phyloP scores from a whole-genome alignment of 495 filamentous ascomycete species.

The Hypomontagnella monticulosa region DNA sequence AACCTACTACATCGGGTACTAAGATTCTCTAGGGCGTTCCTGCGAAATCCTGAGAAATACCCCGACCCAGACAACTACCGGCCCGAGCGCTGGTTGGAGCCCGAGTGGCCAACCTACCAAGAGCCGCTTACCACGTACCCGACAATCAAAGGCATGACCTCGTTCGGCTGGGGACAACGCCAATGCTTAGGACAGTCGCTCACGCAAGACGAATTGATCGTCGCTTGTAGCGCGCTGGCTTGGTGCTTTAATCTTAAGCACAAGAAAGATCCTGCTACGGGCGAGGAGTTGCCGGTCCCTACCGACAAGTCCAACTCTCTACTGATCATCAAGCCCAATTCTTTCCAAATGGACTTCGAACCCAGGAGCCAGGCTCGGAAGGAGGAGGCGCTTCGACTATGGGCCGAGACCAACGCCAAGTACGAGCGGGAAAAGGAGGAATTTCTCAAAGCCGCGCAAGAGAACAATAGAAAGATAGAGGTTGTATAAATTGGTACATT shows the following conservation, averaged over 20 bases:
- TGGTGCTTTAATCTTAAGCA: conserved; percentile 61
- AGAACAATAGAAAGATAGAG: conserved; percentile 15
- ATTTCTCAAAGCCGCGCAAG: conserved; percentile 31
- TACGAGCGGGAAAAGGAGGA: conserved; percentile 41
- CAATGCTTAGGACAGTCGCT: conserved; percentile 67
- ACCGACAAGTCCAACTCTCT: conserved; percentile 54
- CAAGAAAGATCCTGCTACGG: conserved; percentile 48
- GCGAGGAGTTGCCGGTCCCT: conserved; percentile 50
- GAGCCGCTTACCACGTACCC: conserved; percentile 56
- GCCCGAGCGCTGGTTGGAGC: conserved; percentile 61
- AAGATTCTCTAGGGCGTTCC: conserved; percentile 47
- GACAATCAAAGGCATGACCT: conserved; percentile 55
- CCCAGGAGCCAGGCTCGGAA: conserved; percentile 47
- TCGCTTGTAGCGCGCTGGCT: conserved; percentile 55
- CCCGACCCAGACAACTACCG: conserved; percentile 62
- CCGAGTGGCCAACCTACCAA: conserved; percentile 63
- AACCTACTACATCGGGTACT: background rate
- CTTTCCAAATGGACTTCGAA: conserved; percentile 55
- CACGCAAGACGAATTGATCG: conserved; percentile 61
- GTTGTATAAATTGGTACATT: conserved; percentile 8
- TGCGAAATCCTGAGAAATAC: conserved; percentile 57
- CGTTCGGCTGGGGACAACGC: conserved; percentile 69
- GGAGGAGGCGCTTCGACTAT: conserved; percentile 44
- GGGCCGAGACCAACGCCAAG: conserved; percentile 40
- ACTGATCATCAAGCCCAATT: conserved; percentile 55